Percentiles rank a stretch among this genome's conserved stretches.
phyloP scores from a whole-genome alignment of 2,329 filamentous ascomycete species.

The Thyridium curvatum region DNA sequence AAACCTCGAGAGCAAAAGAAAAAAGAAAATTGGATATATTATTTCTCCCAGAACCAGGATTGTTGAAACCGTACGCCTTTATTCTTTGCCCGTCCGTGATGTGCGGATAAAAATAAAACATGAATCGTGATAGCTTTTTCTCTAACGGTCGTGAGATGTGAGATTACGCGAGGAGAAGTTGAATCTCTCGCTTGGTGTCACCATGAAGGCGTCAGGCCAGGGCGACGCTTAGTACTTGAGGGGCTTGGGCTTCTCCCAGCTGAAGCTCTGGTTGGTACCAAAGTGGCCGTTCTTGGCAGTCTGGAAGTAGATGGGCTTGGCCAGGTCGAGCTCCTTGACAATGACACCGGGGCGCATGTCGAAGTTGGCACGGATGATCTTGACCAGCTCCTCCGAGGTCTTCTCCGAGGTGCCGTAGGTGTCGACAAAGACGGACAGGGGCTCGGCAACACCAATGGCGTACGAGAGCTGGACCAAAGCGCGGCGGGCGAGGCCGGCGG shows the following conservation, averaged over 20 bases:
- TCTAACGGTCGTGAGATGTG: not conserved
- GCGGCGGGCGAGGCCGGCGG: slow-evolving; percentile 83
- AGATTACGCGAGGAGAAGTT: slow-evolving; percentile 5
- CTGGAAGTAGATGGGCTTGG: slow-evolving; percentile 94
- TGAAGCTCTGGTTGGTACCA: slow-evolving; percentile 91
- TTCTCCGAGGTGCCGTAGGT: slow-evolving; percentile 91
- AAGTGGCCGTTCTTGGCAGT: slow-evolving; percentile 99
- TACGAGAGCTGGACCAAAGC: slow-evolving; percentile 97
- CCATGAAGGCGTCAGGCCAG: slow-evolving; percentile 4
- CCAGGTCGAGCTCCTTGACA: slow-evolving; percentile 91
- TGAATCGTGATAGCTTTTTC: not conserved
- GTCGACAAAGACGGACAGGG: slow-evolving; percentile 96
- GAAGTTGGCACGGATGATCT: slow-evolving; percentile 94
- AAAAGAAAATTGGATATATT: not conserved
- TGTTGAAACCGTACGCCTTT: slow-evolving; percentile 18
- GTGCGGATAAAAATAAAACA: slow-evolving; percentile 10
- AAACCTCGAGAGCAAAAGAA: not conserved
- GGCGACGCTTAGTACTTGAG: slow-evolving; percentile 71
- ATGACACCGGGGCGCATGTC: slow-evolving; percentile 98
- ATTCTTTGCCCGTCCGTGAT: slow-evolving; percentile 10
- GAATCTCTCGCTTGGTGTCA: slow-evolving; percentile 8
- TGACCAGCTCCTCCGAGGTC: slow-evolving; percentile 85
- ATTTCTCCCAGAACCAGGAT: slow-evolving; percentile 8
- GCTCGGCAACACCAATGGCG: slow-evolving; percentile 97
- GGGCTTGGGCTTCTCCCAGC: slow-evolving; percentile 96